These are phyloP conservation scores for Microbotryomycetes sp. DNA, from an alignment of 1,284 basidiomycete genomes.

Conservation along the genomic window DNA sequence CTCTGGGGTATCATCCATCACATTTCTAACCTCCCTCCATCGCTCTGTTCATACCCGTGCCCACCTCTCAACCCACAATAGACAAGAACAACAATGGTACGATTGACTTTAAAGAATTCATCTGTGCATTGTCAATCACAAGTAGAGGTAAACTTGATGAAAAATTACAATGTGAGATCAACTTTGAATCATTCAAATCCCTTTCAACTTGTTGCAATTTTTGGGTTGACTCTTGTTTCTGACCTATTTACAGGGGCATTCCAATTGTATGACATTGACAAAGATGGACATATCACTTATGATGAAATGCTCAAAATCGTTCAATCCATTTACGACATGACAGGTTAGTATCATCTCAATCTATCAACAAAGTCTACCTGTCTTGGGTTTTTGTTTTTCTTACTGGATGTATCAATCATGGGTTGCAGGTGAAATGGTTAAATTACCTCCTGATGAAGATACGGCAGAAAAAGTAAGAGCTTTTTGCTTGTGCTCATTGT, in stretches of 20 bases:
- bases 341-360: conserved; percentile 40
- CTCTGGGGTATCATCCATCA: background rate
- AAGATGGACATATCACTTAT: conserved; percentile 92
- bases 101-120: conserved; percentile 98
- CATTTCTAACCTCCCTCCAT: background rate
- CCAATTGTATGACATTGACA: conserved; percentile 98
- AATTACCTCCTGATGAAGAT: conserved; percentile 93
- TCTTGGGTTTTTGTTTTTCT: no score
- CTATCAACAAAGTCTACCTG: no score
- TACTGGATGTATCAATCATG: no score
- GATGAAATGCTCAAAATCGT: conserved; percentile 98
- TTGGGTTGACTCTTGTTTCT: background rate
- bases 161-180: conserved; percentile 86
- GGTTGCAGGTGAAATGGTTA: conserved; percentile 92
- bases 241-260: conserved; percentile 73
- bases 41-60: background rate
- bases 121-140: conserved; percentile 92
- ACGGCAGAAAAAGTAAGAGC: conserved; percentile 86
- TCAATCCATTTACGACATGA: conserved; percentile 96
- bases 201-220: background rate
- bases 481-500: background rate
- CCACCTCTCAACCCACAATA: conserved; percentile 46
- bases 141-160: conserved; percentile 90
- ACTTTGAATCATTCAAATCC: background rate
- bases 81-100: conserved; percentile 93